These are phyloP conservation scores for Paracamarosporium sp. DNA, from an alignment of 2,329 filamentous ascomycete species.

Conservation along the genomic window DNA sequence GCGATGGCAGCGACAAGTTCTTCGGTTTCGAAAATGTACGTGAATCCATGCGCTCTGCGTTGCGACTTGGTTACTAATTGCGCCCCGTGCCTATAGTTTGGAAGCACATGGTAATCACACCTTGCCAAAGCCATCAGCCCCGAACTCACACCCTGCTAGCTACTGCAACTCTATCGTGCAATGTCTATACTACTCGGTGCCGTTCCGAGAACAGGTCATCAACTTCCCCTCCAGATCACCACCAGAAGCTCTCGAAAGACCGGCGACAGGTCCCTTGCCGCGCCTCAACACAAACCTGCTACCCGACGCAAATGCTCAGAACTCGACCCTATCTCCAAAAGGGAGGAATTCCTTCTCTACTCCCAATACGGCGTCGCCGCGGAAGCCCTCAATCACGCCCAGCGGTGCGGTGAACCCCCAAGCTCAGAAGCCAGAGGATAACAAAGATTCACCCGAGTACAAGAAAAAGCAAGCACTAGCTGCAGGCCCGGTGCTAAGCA, in stretches of 20 bases:
- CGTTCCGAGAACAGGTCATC: constrained; percentile 92
- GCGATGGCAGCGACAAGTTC: constrained; percentile 96
- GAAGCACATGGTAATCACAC: constrained; percentile 84
- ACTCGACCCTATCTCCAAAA: constrained; percentile 61
- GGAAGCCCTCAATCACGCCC: constrained; percentile 49
- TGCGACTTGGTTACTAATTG: constrained; percentile 27
- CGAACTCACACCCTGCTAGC: constrained; percentile 56
- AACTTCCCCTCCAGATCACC: constrained; percentile 82
- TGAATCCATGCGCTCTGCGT: constrained; percentile 26
- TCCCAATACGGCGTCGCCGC: constrained; percentile 39
- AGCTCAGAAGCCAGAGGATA: constrained; percentile 81
- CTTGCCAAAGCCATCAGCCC: constrained; percentile 9
- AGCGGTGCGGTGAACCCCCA: constrained; percentile 62
- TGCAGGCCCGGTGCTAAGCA: constrained; percentile 83
- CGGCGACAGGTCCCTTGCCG: constrained; percentile 48
- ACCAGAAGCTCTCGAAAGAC: constrained; percentile 69
- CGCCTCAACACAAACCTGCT: constrained; percentile 48
- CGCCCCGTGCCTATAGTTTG: constrained; percentile 69
- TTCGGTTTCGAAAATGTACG: constrained; percentile 97
- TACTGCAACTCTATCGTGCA: constrained; percentile 99
- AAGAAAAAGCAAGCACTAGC: constrained; percentile 96
- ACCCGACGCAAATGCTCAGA: constrained; percentile 42
- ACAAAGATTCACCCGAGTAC: constrained; percentile 92
- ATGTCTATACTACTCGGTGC: constrained; percentile 92
- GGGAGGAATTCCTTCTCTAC: constrained; percentile 51